Conservation (phyloP, 305 asterid species). For the Fraxinus xanthoxyloides region DNA sequence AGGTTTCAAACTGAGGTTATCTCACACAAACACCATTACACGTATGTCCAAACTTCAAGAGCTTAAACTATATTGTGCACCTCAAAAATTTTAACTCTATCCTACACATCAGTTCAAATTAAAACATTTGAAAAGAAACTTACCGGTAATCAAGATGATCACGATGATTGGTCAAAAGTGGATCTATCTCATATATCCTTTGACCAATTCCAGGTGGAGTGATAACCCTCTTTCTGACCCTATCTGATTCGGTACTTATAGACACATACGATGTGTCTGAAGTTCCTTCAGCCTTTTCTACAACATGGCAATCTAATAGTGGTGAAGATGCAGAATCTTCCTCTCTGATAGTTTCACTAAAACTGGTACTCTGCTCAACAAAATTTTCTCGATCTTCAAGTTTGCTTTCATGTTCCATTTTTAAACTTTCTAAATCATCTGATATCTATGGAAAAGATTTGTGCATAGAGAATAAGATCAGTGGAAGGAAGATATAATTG, state of each 20-base stretch:
- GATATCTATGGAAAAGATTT: slow-evolving; percentile 46
- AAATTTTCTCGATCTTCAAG: slow-evolving; percentile 32
- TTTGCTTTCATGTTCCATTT: slow-evolving; percentile 35
- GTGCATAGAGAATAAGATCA: slow-evolving; percentile 21
- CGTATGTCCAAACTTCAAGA: background rate
- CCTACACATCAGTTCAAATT: background rate
- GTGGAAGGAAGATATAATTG: background rate
- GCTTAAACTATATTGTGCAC: background rate
- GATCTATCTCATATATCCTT: slow-evolving; percentile 90
- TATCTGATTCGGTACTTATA: slow-evolving; percentile 52
- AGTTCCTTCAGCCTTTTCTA: slow-evolving; percentile 33
- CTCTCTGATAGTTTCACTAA: slow-evolving; percentile 32
- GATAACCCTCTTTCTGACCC: slow-evolving; percentile 47
- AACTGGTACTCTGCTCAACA: slow-evolving; percentile 34
- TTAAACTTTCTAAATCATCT: slow-evolving; percentile 41
- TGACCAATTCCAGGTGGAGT: slow-evolving; percentile 89
- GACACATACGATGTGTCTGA: slow-evolving; percentile 36
- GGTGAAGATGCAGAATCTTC: slow-evolving; percentile 38
- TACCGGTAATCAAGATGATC: slow-evolving; percentile 92
- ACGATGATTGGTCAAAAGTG: slow-evolving; percentile 59
- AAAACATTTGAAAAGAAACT: slow-evolving; percentile 12
- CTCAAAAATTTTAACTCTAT: slow-evolving; percentile 7
- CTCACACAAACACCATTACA: slow-evolving; percentile 1
- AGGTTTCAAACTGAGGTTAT: background rate
- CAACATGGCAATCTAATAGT: slow-evolving; percentile 33